phyloP scores from a whole-genome alignment of 805 yeast genomes.

The Pichia rugopelliculosa region DNA sequence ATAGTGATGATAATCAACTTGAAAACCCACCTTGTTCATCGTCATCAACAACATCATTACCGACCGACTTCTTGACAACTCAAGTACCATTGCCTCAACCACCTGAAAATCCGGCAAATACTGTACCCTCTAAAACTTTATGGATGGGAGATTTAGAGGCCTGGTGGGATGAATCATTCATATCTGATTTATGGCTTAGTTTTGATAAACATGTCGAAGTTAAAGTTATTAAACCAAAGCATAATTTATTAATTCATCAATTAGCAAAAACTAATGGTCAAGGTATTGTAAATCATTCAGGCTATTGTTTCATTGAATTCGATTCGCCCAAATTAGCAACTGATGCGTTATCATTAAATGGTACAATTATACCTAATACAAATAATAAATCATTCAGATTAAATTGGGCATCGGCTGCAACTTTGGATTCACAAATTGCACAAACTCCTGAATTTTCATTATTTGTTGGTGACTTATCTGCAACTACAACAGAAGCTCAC shows the following conservation, averaged over 20 bases:
- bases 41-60: constrained; percentile 3
- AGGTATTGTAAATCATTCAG: constrained; percentile 32
- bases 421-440: constrained; percentile 60
- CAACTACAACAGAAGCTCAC: constrained; percentile 76
- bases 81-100: constrained; percentile 41
- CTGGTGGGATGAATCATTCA: constrained; percentile 60
- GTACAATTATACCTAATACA: constrained; percentile 53
- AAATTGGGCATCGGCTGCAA: constrained; percentile 83
- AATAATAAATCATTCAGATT: constrained; percentile 58
- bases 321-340: constrained; percentile 62
- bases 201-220: constrained; percentile 52
- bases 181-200: constrained; percentile 53
- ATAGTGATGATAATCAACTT: background rate
- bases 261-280: constrained; percentile 23
- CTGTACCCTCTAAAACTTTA: constrained; percentile 56
- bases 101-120: constrained; percentile 43
- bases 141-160: constrained; percentile 92
- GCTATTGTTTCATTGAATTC: constrained; percentile 77
- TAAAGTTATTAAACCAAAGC: constrained; percentile 50
- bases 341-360: constrained; percentile 59
- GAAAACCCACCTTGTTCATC: background rate
- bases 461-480: constrained; percentile 78
- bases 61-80: constrained; percentile 14
- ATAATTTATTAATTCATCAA: constrained; percentile 30
- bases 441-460: constrained; percentile 70